These are phyloP conservation scores for Entomophthora muscae DNA, from an alignment of 371 early-diverging fungal genomes.

Conservation along the genomic window DNA sequence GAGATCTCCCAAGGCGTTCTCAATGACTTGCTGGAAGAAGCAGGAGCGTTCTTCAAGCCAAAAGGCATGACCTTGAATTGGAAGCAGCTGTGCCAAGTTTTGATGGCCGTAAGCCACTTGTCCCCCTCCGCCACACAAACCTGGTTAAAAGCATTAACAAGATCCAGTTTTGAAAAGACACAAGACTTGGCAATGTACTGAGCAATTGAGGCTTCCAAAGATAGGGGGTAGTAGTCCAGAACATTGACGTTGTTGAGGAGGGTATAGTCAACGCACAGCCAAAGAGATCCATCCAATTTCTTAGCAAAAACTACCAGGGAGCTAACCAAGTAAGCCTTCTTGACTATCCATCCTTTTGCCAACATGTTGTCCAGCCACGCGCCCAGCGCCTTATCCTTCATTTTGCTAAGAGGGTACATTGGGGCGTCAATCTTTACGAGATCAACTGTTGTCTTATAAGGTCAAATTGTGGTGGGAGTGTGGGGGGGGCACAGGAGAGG, in stretches of 20 bases:
- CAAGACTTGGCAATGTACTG: not conserved
- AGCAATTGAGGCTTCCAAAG: not conserved
- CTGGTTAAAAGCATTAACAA: not conserved
- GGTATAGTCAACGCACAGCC: not conserved
- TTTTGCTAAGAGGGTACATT: too few species aligned
- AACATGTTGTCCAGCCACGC: too few species aligned
- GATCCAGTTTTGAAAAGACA: not conserved
- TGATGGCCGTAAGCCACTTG: not conserved
- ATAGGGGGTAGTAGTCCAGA: not conserved
- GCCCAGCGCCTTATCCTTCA: too few species aligned
- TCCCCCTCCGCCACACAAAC: not conserved
- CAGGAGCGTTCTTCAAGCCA: not conserved
- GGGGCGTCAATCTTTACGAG: too few species aligned
- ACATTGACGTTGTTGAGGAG: not conserved
- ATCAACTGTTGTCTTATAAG: too few species aligned
- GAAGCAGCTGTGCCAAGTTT: not conserved
- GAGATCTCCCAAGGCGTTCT: not conserved
- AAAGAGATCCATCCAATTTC: too few species aligned
- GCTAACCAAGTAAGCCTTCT: too few species aligned
- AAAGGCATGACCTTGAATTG: not conserved
- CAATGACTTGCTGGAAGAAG: not conserved
- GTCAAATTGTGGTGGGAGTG: too few species aligned
- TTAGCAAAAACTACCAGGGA: too few species aligned
- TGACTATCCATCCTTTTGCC: too few species aligned
- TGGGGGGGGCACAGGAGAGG: too few species aligned